Conservation (phyloP, 345 rosid genomes). For the Boechera divaricarpa region DNA sequence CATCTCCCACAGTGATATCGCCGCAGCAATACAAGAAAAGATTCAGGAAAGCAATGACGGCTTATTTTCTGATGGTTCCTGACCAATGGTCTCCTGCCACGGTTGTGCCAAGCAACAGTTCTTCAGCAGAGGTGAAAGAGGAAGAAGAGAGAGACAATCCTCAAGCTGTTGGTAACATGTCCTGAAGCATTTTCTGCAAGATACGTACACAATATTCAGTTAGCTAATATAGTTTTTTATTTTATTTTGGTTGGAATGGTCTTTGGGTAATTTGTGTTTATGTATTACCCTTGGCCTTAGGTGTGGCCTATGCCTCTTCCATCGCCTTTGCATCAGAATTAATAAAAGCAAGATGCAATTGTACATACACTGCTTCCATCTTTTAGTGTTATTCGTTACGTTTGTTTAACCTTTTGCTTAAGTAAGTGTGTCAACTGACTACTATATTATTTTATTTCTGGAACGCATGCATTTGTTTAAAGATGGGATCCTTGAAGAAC, state of each 20-base stretch:
- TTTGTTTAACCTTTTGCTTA: constrained; percentile 23
- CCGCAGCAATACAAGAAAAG: constrained; percentile 92
- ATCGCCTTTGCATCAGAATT: constrained; percentile 40
- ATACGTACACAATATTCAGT: constrained; percentile 23
- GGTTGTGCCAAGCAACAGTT: constrained; percentile 38
- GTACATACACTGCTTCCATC: constrained; percentile 40
- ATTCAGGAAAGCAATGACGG: constrained; percentile 93
- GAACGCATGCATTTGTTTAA: background rate
- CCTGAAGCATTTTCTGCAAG: constrained; percentile 26
- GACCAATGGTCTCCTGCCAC: constrained; percentile 76
- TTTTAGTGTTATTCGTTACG: constrained; percentile 6
- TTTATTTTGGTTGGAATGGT: constrained; percentile 23
- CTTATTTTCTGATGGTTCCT: constrained; percentile 95
- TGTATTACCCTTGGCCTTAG: constrained; percentile 37
- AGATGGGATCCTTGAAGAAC: background rate
- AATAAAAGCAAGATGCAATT: constrained; percentile 44
- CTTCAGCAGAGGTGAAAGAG: constrained; percentile 39
- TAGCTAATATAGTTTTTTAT: constrained; percentile 29
- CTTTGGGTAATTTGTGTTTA: constrained; percentile 39
- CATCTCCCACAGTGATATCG: constrained; percentile 86
- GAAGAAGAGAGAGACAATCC: constrained; percentile 38
- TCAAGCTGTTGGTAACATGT: constrained; percentile 39
- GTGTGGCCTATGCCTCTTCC: constrained; percentile 34
- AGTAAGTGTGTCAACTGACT: background rate
- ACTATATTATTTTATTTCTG: background rate